These are phyloP conservation scores for Cicer bijugum DNA, from an alignment of 306 rosid genomes.

Conservation along the genomic window DNA sequence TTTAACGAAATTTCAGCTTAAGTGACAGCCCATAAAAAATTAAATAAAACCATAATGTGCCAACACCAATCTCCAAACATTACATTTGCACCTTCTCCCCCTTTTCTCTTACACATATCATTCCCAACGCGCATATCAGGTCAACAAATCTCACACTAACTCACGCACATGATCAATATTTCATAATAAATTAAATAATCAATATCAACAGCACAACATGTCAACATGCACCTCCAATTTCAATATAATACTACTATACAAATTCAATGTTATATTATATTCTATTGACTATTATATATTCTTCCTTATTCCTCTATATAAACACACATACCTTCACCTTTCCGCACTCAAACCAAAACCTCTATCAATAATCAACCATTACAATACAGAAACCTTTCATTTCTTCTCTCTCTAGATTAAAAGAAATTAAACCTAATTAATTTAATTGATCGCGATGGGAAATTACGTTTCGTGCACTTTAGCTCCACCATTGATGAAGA, in stretches of 20 bases:
- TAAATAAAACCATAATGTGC: neutral
- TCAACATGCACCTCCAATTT: neutral
- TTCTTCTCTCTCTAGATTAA: neutral
- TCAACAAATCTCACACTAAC: slow-evolving; percentile 42
- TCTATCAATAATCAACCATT: neutral
- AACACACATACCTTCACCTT: neutral
- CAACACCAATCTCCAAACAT: slow-evolving; percentile 1
- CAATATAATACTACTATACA: neutral
- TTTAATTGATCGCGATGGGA: slow-evolving; percentile 54
- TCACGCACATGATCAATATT: slow-evolving; percentile 24
- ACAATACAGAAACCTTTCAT: neutral
- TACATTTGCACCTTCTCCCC: slow-evolving; percentile 23
- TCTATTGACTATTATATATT: neutral
- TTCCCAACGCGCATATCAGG: slow-evolving; percentile 46
- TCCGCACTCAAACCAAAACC: neutral
- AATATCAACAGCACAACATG: neutral
- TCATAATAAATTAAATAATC: neutral
- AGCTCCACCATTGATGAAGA: slow-evolving; percentile 67
- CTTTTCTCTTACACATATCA: neutral
- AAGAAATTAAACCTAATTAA: neutral
- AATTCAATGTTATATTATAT: neutral
- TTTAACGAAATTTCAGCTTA: no score
- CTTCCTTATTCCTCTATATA: neutral
- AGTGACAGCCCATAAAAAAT: neutral
- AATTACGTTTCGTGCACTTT: slow-evolving; percentile 79